A percentile compares a stretch with the other conserved stretches of the same genome.
Conservation (phyloP, 2,329 filamentous ascomycete genomes). For the Arthrinium phaeospermum region DNA sequence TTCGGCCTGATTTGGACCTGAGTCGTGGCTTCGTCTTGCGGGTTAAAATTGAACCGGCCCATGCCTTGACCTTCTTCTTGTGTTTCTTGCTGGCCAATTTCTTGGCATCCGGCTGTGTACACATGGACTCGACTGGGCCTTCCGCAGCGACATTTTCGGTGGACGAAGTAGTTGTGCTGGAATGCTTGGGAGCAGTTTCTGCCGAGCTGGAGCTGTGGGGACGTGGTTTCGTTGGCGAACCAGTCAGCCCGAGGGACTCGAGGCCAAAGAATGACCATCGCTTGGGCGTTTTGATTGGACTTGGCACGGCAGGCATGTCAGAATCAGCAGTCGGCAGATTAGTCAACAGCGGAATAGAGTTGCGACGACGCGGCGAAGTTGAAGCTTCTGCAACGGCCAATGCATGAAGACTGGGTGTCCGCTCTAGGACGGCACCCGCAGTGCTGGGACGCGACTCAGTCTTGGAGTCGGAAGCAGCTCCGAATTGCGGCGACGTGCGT, state of each 20-base stretch:
- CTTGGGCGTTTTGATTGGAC: constrained; percentile 58
- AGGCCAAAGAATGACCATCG: constrained; percentile 69
- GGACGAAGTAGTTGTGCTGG: constrained; percentile 37
- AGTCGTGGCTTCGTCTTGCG: constrained; percentile 62
- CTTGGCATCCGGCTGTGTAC: constrained; percentile 27
- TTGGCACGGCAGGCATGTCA: constrained; percentile 46
- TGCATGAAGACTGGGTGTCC: constrained; percentile 45
- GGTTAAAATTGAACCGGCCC: constrained; percentile 71
- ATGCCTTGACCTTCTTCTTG: constrained; percentile 76
- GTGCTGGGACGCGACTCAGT: constrained; percentile 68
- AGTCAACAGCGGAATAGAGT: constrained; percentile 63
- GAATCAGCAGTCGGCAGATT: constrained; percentile 45
- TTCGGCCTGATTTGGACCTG: constrained; percentile 45
- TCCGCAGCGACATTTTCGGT: constrained; percentile 45
- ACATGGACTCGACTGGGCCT: constrained; percentile 30
- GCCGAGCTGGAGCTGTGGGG: constrained; percentile 54
- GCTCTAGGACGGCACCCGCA: constrained; percentile 72
- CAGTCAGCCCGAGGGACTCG: constrained; percentile 56
- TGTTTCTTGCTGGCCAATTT: constrained; percentile 51
- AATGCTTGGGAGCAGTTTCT: constrained; percentile 42
- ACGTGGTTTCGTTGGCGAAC: constrained; percentile 53
- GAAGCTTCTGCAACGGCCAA: constrained; percentile 34
- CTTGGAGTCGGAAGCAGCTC: constrained; percentile 36
- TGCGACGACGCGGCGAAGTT: constrained; percentile 56
- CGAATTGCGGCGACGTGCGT: constrained; percentile 47